Base-by-base conservation (phyloP, 345 rosid species). In the Salix udensis region DNA sequence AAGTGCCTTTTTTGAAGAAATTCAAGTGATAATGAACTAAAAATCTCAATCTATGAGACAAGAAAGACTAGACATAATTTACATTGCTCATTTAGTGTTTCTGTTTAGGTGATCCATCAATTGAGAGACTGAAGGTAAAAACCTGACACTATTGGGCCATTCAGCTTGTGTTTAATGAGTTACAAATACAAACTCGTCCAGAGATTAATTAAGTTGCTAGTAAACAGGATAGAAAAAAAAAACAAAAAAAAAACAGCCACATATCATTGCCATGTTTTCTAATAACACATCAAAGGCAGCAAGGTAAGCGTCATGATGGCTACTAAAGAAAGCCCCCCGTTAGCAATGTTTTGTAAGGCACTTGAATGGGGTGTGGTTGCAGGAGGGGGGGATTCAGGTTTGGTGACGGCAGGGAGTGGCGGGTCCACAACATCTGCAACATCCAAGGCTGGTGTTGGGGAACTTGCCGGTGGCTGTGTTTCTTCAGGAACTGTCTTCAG, bases 351-450 rank as follows among this genome's bases (percentile, higher is more conserved):
- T 23, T 68, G 7, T 34, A 78, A 53, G 61, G 72, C 21, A 14
- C 80, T 79, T 65, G 95, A 80, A 23, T 4, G 36, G 42, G 83
- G 72, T 71, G 79, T 46, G 0, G 83, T 60, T 10, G 83, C 66
- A 37, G 74, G 68, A 7, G 78, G 24, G 37, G 77, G 26, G 18
- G 60, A 7, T 65, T 36, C 50, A 18, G 82, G 60, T 12, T 74
- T 72, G 31, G 82, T 68, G 66, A 89, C 93, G 0, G 93, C 84
- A 2, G 98, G 97, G 24, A 95, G 84, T 62, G 98, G 98, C 7
- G 97, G 98, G 69, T 91, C 93, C 23, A 82, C 85, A n/a, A 91
- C 75, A 62, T 93, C 93, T 7, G 79, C 81, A 62, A 85, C 79
- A 0, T 76, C 82, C 23, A 93, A 89, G 26, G 84, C 58, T 13